Conservation (phyloP, 192 early-diverging fungal genomes). For the Dissophora globulifera region DNA sequence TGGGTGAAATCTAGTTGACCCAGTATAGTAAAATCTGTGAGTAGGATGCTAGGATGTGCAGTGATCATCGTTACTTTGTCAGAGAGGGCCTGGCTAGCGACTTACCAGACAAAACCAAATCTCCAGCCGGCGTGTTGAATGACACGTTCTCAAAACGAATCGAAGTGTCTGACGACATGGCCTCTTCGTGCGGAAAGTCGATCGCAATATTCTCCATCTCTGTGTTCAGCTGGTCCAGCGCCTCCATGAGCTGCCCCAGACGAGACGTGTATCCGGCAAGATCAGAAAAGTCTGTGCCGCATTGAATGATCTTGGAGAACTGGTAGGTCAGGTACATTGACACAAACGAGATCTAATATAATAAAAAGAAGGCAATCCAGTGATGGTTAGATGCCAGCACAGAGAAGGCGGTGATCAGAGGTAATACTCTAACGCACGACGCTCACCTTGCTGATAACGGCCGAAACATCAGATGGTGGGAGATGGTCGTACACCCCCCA, state of each 20-base stretch:
- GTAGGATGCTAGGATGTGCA: too few relatives aligned
- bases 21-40: conserved; percentile 19
- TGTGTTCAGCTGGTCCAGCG: conserved; percentile 63
- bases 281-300: conserved; percentile 75
- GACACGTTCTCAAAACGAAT: conserved; percentile 40
- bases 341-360: conserved; percentile 74
- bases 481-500: conserved; percentile 79
- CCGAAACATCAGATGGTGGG: conserved; percentile 74
- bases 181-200: conserved; percentile 56
- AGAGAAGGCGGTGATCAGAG: too few relatives aligned
- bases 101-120: conserved; percentile 27
- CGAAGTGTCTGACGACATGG: conserved; percentile 31
- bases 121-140: conserved; percentile 33
- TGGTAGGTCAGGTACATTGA: conserved; percentile 87
- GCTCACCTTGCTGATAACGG: conserved; percentile 77
- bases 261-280: conserved; percentile 87
- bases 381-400: too few relatives aligned
- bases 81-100: too few relatives aligned
- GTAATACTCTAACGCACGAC: too few relatives aligned
- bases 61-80: too few relatives aligned
- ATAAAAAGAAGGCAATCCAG: neutral
- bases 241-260: conserved; percentile 83
- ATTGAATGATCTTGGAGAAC: conserved; percentile 77
- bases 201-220: conserved; percentile 61
- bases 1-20: conserved; percentile 57